Percentiles rank a stretch among this genome's conserved stretches.
Evolutionary conservation across 768 basidiomycete species (phyloP).

Genomic region (Candolleomyces aberdarensis): DNA sequence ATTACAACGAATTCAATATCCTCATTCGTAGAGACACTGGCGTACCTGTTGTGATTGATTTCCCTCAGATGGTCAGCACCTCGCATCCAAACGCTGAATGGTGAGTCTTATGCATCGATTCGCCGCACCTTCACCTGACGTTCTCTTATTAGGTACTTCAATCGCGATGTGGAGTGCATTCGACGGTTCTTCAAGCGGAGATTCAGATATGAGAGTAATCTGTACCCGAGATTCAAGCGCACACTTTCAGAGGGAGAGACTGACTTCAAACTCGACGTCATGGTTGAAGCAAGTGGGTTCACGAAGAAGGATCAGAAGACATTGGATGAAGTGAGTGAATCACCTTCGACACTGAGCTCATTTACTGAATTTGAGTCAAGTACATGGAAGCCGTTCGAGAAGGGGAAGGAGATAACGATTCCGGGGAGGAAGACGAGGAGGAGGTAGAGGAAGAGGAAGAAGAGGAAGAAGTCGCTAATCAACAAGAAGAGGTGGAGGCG

Average conservation of each 20-base stretch:
- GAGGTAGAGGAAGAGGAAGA: conserved; percentile 30
- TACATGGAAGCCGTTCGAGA: conserved; percentile 57
- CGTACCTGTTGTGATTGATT: conserved; percentile 92
- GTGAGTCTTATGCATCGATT: conserved; percentile 39
- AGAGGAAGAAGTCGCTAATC: conserved; percentile 19
- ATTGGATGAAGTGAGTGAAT: conserved; percentile 72
- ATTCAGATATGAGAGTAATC: conserved; percentile 87
- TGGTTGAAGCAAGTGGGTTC: conserved; percentile 94
- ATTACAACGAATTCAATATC: conserved; percentile 99
- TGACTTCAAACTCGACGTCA: conserved; percentile 81
- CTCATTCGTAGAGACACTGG: conserved; percentile 74
- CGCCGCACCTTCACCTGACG: conserved; percentile 7
- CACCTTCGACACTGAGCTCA: conserved; percentile 8
- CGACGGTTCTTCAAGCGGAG: conserved; percentile 87
- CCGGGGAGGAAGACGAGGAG: conserved; percentile 34
- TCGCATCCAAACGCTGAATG: conserved; percentile 97
- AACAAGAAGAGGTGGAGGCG: conserved; percentile 14
- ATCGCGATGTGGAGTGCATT: conserved; percentile 97
- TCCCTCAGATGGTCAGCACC: conserved; percentile 99
- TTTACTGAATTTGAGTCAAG: conserved; percentile 31
- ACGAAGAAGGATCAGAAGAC: conserved; percentile 76
- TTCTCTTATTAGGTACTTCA: conserved; percentile 81
- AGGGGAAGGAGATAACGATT: conserved; percentile 22
- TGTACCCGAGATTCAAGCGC: conserved; percentile 85
- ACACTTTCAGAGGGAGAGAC: conserved; percentile 46